phyloP scores from a whole-genome alignment of 1,284 basidiomycete genomes.

The Tremellales sp. region DNA sequence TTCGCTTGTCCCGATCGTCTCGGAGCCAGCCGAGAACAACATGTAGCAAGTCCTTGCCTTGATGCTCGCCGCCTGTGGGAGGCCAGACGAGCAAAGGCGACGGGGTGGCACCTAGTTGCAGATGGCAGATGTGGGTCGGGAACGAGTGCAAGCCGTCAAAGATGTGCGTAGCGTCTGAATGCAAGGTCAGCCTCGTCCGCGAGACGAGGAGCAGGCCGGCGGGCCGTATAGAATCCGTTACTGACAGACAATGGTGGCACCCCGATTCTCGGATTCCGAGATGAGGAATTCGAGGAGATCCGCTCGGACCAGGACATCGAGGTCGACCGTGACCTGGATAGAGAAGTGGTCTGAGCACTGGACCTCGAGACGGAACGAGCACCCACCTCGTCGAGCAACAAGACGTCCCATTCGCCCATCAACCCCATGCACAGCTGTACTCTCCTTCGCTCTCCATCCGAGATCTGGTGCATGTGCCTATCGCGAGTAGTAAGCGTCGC shows the following conservation, averaged over 20 bases:
- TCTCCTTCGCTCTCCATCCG: conserved; percentile 88
- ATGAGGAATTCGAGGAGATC: conserved; percentile 85
- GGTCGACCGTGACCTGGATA: conserved; percentile 83
- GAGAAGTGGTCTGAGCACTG: not conserved
- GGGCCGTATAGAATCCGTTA: conserved; percentile 12
- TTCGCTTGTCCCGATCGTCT: conserved; percentile 66
- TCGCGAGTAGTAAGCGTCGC: not conserved
- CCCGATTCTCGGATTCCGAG: conserved; percentile 71
- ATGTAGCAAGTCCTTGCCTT: conserved; percentile 57
- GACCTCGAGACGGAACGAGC: not conserved
- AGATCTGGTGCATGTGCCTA: conserved; percentile 63
- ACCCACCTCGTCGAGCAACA: conserved; percentile 82
- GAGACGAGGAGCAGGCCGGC: not conserved
- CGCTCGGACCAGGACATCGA: conserved; percentile 94
- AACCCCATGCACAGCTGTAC: conserved; percentile 97
- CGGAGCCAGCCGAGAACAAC: conserved; percentile 79
- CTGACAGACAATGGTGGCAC: conserved; percentile 86
- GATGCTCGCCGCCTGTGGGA: conserved; percentile 27
- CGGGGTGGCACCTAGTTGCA: conserved; percentile 69
- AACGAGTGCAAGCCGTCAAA: conserved; percentile 83
- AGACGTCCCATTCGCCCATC: conserved; percentile 91
- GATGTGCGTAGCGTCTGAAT: conserved; percentile 85
- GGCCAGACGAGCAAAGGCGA: conserved; percentile 67
- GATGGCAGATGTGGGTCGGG: conserved; percentile 85
- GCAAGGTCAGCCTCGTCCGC: not conserved